phyloP scores from a whole-genome alignment of 352 stramenopile genomes.

The Pythium vanterpoolii region DNA sequence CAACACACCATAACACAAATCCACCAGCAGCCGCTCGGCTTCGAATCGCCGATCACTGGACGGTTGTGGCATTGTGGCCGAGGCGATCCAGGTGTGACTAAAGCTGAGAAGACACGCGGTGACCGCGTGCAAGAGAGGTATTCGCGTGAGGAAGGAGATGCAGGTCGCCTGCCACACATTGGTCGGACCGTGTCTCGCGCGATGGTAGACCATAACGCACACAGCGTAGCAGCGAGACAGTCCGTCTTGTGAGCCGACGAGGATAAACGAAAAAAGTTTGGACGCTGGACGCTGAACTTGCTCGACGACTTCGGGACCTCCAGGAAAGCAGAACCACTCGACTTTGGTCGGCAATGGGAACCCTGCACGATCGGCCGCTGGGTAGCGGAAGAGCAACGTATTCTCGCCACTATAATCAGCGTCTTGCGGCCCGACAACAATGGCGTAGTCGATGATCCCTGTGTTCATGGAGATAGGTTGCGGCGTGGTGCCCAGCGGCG shows the following conservation, averaged over 20 bases:
- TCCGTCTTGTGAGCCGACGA: conserved; percentile 74
- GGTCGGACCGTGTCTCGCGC: conserved; percentile 9
- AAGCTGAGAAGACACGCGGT: conserved; percentile 53
- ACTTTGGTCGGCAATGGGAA: conserved; percentile 85
- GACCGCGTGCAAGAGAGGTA: conserved; percentile 60
- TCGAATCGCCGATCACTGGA: background rate
- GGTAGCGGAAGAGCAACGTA: conserved; percentile 61
- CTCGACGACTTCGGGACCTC: conserved; percentile 53
- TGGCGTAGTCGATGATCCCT: conserved; percentile 75
- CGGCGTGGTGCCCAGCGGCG: conserved; percentile 13
- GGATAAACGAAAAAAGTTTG: conserved; percentile 76
- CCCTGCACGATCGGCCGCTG: conserved; percentile 39
- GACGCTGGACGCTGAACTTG: conserved; percentile 41
- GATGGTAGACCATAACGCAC: conserved; percentile 72
- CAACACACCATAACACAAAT: conserved; percentile 54
- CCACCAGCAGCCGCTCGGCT: conserved; percentile 36
- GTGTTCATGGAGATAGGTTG: conserved; percentile 40
- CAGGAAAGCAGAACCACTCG: conserved; percentile 87
- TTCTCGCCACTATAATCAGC: conserved; percentile 36
- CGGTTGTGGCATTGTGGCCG: background rate
- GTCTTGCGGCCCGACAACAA: conserved; percentile 49
- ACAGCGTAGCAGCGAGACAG: conserved; percentile 67
- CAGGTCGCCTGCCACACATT: conserved; percentile 64
- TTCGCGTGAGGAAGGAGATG: conserved; percentile 66
- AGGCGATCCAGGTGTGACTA: conserved; percentile 44